Base-by-base conservation (phyloP, 139 green algal species). In the Chlorella sp. region DNA sequence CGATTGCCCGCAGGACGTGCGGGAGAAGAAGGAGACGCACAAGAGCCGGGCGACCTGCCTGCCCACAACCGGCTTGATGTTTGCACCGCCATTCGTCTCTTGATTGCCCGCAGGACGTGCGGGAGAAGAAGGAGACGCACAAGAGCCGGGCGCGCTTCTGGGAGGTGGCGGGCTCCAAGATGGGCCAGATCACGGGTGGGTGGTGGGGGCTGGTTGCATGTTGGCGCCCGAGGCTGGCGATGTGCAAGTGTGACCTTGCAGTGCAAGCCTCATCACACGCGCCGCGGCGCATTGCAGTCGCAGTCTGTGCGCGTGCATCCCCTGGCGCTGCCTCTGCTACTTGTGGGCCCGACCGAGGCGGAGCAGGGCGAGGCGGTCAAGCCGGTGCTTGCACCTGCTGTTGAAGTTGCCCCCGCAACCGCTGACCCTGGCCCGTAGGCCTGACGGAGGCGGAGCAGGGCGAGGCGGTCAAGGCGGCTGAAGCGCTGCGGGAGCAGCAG, bases 111-210 rank as follows among this genome's bases (percentile, higher is more conserved):
- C 51, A 60, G 51, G 51, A 94, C 83, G 83, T 94, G 6, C 92
- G 97, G 14, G 94, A 98, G 82, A 99, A 99, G 92, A 96, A 97
- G 86, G 95, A 98, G 51, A 84, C 92, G 72, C 93, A 90, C 89
- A 98, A 98, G 93, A 95, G 89, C 82, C 90, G 97, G 65, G 74
- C 94, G 78, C 87, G 96, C 24, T 99, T 99, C 91, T 99, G 97
- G 97, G 97, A 99, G 86, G 88, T 99, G 81, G 94, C 96, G 20
- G 95, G 96, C 51, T 97, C 93, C 75, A 99, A 98, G 89, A 98
- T 99, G 90, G 97, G 94, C 17, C 76, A 94, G 64, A 94, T 99
- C 88, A 98, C 97, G 62, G 89, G 88, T 90, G 76, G 8, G 75
- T 32, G 43, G 44, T 58, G 30, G 77, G 8, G n/a, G 41, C 1